These are phyloP conservation scores for Arthrocladium fulminans DNA, from an alignment of 2,329 filamentous ascomycete genomes.

Conservation along the genomic window DNA sequence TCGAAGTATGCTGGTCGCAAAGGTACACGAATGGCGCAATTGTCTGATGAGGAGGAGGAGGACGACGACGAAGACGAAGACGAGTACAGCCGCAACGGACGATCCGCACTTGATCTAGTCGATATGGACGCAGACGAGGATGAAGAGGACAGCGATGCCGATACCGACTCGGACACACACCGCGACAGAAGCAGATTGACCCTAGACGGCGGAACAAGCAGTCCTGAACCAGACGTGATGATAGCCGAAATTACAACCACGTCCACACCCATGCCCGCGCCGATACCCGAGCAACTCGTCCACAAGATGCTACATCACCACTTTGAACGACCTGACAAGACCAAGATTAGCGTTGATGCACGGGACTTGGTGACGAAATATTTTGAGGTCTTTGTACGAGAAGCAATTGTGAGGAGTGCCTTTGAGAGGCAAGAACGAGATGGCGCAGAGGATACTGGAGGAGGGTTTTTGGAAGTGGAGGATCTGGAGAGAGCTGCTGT, in stretches of 20 bases:
- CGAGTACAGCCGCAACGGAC: neutral
- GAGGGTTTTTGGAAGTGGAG: constrained; percentile 55
- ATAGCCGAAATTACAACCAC: constrained; percentile 35
- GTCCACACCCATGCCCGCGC: constrained; percentile 19
- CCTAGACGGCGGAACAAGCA: constrained; percentile 32
- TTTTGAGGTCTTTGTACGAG: constrained; percentile 81
- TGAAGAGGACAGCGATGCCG: constrained; percentile 8
- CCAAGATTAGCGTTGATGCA: constrained; percentile 66
- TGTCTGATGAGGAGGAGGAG: constrained; percentile 1
- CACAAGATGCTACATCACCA: constrained; percentile 69
- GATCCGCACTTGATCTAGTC: constrained; percentile 1
- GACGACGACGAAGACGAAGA: constrained; percentile 2
- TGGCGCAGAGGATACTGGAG: constrained; percentile 23
- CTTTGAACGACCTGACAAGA: constrained; percentile 60
- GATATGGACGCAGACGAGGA: constrained; percentile 8
- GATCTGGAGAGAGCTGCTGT: constrained; percentile 83
- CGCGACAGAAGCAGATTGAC: constrained; percentile 34
- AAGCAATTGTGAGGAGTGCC: constrained; percentile 72
- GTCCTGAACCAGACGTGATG: constrained; percentile 38
- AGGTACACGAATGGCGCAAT: neutral
- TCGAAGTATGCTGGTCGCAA: neutral
- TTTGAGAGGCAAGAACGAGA: constrained; percentile 50
- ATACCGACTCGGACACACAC: constrained; percentile 9
- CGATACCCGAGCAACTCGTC: constrained; percentile 65
- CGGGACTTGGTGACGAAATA: constrained; percentile 73